Conservation (phyloP, 768 basidiomycete genomes). For the Auricularia heimuer region DNA sequence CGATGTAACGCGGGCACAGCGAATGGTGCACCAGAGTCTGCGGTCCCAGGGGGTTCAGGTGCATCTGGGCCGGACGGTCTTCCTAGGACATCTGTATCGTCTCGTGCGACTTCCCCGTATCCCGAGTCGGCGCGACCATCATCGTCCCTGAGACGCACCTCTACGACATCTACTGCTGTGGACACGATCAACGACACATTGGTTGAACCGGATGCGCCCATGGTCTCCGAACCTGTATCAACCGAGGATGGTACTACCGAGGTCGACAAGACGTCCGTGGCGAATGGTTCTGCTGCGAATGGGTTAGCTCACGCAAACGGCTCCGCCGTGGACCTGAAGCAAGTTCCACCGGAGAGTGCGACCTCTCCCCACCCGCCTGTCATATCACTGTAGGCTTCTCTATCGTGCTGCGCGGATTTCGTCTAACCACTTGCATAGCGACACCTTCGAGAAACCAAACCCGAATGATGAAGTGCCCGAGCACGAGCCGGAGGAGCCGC, state of each 20-base stretch:
- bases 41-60: background rate
- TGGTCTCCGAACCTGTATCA: no score
- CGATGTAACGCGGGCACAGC: conserved; percentile 43
- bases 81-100: background rate
- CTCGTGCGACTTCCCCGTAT: background rate
- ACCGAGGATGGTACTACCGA: background rate
- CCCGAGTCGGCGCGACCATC: background rate
- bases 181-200: background rate
- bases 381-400: no score
- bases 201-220: no score
- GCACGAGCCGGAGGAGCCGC: conserved; percentile 16
- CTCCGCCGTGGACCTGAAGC: background rate
- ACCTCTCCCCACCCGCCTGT: background rate
- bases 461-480: conserved; percentile 25
- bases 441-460: conserved; percentile 27
- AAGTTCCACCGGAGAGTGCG: background rate
- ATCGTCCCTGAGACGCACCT: background rate
- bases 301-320: background rate
- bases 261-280: background rate
- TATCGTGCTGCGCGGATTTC: no score
- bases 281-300: background rate
- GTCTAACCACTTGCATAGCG: conserved; percentile 13
- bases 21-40: conserved; percentile 1
- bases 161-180: background rate
- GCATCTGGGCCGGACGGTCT: background rate